A percentile compares a stretch with the other conserved stretches of the same genome.
phyloP scores from a whole-genome alignment of 2,329 filamentous ascomycete species.

The Aspergillus vadensis region DNA sequence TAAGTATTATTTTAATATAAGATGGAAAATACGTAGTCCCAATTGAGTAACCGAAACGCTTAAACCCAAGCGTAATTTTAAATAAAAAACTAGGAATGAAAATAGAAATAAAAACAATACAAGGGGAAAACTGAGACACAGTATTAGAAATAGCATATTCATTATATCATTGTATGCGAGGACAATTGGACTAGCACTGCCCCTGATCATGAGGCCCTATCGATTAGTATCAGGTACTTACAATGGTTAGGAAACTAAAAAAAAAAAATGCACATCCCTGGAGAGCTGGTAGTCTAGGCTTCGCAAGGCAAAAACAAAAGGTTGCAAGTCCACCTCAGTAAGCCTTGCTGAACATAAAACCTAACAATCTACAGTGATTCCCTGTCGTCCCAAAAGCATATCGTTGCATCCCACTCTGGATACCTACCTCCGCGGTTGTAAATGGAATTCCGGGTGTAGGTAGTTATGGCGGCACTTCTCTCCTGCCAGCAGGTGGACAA shows the following conservation, averaged over 20 bases:
- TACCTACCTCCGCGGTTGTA: slow-evolving; percentile 18
- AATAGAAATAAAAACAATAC: background rate
- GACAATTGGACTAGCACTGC: background rate
- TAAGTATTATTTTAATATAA: no score
- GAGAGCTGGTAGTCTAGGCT: background rate
- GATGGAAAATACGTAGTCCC: no score
- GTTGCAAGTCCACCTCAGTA: background rate
- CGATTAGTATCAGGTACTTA: background rate
- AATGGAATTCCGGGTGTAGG: slow-evolving; percentile 22
- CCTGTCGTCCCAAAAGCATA: background rate
- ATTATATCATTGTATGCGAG: background rate
- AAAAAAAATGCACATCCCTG: background rate
- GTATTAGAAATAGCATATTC: background rate
- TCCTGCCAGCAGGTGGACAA: slow-evolving; percentile 39
- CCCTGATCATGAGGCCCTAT: background rate
- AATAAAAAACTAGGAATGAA: no score
- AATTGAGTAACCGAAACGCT: no score
- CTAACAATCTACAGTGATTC: background rate
- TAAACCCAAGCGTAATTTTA: background rate
- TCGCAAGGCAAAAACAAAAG: background rate
- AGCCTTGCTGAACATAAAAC: background rate
- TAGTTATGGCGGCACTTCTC: slow-evolving; percentile 33
- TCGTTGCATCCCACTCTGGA: background rate
- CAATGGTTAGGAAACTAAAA: background rate
- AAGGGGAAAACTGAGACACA: background rate